Evolutionary conservation across 2,329 filamentous ascomycete species (phyloP).

Genomic region (Microsporum canis): DNA sequence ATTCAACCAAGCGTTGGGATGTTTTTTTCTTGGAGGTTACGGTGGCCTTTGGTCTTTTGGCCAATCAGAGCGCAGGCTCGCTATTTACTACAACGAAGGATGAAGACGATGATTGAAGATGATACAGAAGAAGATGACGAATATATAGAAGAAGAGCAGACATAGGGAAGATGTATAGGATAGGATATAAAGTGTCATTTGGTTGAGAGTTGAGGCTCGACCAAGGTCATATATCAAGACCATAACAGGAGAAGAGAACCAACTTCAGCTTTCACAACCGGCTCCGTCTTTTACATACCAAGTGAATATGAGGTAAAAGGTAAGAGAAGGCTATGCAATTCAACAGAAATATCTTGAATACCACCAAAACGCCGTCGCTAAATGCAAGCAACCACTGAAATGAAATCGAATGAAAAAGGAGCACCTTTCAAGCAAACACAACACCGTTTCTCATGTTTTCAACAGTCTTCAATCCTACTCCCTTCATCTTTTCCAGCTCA

Average conservation of each 20-base stretch:
- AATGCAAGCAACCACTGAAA: neutral
- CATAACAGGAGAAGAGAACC: no score
- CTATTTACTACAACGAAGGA: neutral
- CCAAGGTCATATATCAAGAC: no score
- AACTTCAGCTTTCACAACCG: no score
- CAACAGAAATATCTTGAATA: neutral
- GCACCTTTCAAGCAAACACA: neutral
- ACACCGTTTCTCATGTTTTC: conserved; percentile 39
- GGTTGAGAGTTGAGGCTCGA: no score
- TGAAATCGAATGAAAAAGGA: neutral
- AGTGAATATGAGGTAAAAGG: neutral
- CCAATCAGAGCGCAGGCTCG: neutral
- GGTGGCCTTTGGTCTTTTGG: conserved; percentile 8
- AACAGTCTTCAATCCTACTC: conserved; percentile 36
- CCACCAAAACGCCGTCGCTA: neutral
- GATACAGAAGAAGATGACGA: neutral
- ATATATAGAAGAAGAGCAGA: neutral
- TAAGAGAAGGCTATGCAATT: neutral
- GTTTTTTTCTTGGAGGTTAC: conserved; percentile 4
- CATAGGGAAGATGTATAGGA: no score
- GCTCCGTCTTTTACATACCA: no score
- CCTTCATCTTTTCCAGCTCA: conserved; percentile 34
- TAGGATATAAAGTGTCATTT: no score
- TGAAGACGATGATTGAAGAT: neutral
- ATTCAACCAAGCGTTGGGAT: neutral